Base-by-base conservation (phyloP, 192 early-diverging fungal genomes). In the Coemansia sp. region DNA sequence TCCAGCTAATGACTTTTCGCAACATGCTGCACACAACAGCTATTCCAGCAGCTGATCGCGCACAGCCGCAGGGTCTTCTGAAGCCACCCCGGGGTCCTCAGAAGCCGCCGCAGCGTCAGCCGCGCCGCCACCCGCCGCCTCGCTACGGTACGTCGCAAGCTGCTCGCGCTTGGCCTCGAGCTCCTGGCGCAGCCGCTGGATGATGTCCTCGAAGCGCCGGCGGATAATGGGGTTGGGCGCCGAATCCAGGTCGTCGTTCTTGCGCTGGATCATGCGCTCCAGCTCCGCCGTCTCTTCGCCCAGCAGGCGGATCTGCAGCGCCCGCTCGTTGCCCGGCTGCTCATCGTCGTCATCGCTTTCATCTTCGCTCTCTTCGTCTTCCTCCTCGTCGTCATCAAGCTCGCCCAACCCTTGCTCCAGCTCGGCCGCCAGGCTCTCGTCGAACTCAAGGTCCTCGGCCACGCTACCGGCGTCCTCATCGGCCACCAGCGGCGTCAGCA, bases 1-100 rank as follows among this genome's bases (percentile, higher is more conserved):
- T 88, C 24, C 80, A 75, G 23, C 88, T 80, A 9, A 83, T 93
- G 5, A 91, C 91, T 0, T 62, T 95, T 23, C 73, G 82, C 22
- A 69, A 87, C 9, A 80, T 95, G 9, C 57, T 93, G 25, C 66
- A 82, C 30, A 82, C 89, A n/a, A n/a, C n/a, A 22, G 11, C 24
- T 49, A 49, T 22, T 49, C 18, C 11, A 3, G 4, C 18, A 17
- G 13, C 42, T 43, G 42, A 2, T 43, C 15, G 42, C 4, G 4
- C 11, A 3, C 13, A 17, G 17, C 19, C 19, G n/a, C n/a, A 9
- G 14, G 17, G 6, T 21, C 14, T 9, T 45, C 43, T 17, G 43
- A 15, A n/a, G n/a, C 6, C 6, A 18, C n/a, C n/a, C 6, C 43
- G 2, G 43, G 17, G 7, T n/a, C 21, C 3, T n/a, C n/a, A n/a